Percentiles rank a stretch among this genome's conserved stretches.
Evolutionary conservation across 768 basidiomycete genomes (phyloP).

Genomic region (Pisolithus microcarpus): DNA sequence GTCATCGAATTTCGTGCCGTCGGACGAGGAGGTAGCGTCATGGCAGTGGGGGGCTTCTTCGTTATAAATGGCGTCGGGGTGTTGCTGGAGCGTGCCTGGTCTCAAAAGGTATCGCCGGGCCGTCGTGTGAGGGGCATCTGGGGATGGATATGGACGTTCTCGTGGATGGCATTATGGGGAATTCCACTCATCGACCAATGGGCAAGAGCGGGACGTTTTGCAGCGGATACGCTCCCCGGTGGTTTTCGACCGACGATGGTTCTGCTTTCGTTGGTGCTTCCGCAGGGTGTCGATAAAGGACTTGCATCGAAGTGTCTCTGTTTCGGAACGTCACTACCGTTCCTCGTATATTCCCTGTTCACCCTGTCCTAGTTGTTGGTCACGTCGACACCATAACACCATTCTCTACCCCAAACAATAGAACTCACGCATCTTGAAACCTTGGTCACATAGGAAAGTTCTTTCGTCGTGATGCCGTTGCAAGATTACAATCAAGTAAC

Average conservation of each 20-base stretch:
- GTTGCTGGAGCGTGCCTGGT: constrained; percentile 43
- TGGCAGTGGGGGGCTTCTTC: constrained; percentile 49
- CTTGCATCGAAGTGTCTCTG: neutral
- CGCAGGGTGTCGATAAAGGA: neutral
- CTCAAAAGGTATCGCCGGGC: constrained; percentile 27
- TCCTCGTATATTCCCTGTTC: neutral
- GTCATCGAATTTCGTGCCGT: constrained; percentile 49
- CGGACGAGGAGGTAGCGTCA: constrained; percentile 44
- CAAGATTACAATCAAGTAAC: too few relatives aligned
- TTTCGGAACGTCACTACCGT: neutral
- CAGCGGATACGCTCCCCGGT: constrained; percentile 5
- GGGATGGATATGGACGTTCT: constrained; percentile 47
- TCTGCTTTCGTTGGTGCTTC: constrained; percentile 22
- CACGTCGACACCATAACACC: neutral
- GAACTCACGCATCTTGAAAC: too few relatives aligned
- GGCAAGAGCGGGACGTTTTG: constrained; percentile 15
- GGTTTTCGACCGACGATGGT: constrained; percentile 4
- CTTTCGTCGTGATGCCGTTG: too few relatives aligned
- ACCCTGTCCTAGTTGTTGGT: neutral
- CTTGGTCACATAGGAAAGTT: too few relatives aligned
- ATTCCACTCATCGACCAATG: constrained; percentile 41
- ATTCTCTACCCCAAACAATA: too few relatives aligned
- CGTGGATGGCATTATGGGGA: constrained; percentile 46
- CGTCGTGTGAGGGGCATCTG: constrained; percentile 36
- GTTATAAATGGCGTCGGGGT: constrained; percentile 47